These are phyloP conservation scores for Aureoboletus auriporus DNA, from an alignment of 768 basidiomycete species.

Conservation along the genomic window DNA sequence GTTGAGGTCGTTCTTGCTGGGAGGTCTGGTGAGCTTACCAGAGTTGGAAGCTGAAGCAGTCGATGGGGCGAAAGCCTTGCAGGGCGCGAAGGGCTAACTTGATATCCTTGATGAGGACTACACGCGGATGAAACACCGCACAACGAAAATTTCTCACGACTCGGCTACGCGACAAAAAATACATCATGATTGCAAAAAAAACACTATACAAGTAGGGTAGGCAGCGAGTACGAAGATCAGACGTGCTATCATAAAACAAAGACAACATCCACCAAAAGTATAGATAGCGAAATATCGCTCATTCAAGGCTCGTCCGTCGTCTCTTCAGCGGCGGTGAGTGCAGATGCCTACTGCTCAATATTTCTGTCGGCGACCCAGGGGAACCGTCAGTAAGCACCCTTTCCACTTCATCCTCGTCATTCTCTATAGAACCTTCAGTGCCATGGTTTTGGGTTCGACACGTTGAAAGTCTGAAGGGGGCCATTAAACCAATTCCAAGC, in stretches of 20 bases:
- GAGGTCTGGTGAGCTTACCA: conserved; percentile 4
- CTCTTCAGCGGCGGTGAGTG: conserved; percentile 48
- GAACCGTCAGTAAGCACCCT: conserved; percentile 21
- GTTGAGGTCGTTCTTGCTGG: conserved; percentile 7
- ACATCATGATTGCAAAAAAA: conserved; percentile 24
- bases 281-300: conserved; percentile 21
- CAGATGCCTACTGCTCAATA: conserved; percentile 13
- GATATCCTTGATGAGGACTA: conserved; percentile 26
- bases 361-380: conserved; percentile 20
- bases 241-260: conserved; percentile 11
- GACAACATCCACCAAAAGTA: conserved; percentile 14
- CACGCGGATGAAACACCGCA: conserved; percentile 15
- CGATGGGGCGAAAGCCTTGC: conserved; percentile 1
- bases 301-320: conserved; percentile 38
- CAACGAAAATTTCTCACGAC: conserved; percentile 24
- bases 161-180: conserved; percentile 17
- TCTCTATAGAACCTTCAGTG: conserved; percentile 13
- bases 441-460: conserved; percentile 27
- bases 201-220: conserved; percentile 32
- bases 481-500: conserved; percentile 42
- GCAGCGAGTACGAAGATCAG: conserved; percentile 12
- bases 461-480: conserved; percentile 48
- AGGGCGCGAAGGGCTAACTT: conserved; percentile 16
- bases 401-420: conserved; percentile 35
- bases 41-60: neutral